Conservation (phyloP, 345 rosid species). For the Citrus maxima region DNA sequence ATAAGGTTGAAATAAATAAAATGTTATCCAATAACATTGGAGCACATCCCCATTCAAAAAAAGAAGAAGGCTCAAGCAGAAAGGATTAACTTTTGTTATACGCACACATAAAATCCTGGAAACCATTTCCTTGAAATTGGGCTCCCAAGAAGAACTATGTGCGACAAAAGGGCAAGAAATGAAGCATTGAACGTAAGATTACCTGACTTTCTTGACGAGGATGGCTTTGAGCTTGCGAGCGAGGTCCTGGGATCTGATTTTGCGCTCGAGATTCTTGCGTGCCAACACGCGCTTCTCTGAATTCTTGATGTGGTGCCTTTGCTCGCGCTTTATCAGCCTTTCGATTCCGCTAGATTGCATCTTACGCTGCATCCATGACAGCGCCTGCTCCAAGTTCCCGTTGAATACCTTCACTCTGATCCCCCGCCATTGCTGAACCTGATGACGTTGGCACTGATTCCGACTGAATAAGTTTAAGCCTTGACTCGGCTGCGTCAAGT, state of each 20-base stretch:
- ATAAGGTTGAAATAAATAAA: background rate
- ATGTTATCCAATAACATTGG: background rate
- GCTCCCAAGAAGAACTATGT: slow-evolving; percentile 6
- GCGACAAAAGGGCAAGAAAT: background rate
- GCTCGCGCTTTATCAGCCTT: slow-evolving; percentile 63
- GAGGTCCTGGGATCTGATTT: slow-evolving; percentile 62
- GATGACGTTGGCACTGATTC: slow-evolving; percentile 6
- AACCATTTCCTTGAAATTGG: background rate
- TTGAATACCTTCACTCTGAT: slow-evolving; percentile 68
- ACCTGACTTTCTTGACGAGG: slow-evolving; percentile 77
- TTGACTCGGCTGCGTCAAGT: slow-evolving; percentile 26
- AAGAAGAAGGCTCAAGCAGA: slow-evolving; percentile 13
- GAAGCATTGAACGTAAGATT: background rate
- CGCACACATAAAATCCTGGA: slow-evolving; percentile 17
- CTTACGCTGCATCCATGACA: slow-evolving; percentile 62
- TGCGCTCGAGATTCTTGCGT: slow-evolving; percentile 64
- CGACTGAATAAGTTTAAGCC: slow-evolving; percentile 11
- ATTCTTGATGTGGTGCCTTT: slow-evolving; percentile 73
- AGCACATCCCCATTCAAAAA: slow-evolving; percentile 1
- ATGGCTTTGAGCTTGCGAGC: slow-evolving; percentile 78
- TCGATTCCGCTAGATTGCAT: slow-evolving; percentile 92
- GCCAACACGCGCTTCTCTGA: slow-evolving; percentile 93
- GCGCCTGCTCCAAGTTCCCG: slow-evolving; percentile 71
- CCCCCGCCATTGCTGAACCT: slow-evolving; percentile 67
- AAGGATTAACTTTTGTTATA: slow-evolving; percentile 1